These are phyloP conservation scores for Ophiostoma fasciatum DNA, from an alignment of 2,329 filamentous ascomycete species.

Conservation along the genomic window DNA sequence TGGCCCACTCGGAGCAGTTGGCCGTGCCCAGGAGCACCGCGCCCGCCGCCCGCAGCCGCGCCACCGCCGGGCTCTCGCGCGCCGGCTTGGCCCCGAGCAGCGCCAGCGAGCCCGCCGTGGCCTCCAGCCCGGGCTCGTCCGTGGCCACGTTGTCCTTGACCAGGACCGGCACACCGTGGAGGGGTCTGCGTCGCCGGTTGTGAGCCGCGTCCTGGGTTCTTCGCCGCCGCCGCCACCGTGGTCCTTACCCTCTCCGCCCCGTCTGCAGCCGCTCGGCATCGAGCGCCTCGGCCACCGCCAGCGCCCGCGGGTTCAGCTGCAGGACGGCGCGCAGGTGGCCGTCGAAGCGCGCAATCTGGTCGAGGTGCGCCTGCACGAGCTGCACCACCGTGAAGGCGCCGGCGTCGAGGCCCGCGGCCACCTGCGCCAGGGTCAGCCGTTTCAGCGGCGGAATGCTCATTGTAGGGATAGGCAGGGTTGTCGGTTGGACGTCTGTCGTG, in stretches of 20 bases:
- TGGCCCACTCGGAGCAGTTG: slow-evolving; percentile 11
- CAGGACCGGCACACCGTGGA: slow-evolving; percentile 10
- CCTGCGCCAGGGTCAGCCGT: slow-evolving; percentile 20
- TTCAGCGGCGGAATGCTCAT: slow-evolving; percentile 18
- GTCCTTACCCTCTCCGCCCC: slow-evolving; percentile 10
- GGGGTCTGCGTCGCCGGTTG: too few relatives aligned
- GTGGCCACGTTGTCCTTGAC: slow-evolving; percentile 53
- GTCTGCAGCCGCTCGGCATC: slow-evolving; percentile 17
- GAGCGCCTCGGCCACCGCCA: slow-evolving; percentile 21
- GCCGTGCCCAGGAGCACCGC: slow-evolving; percentile 8
- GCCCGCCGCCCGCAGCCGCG: slow-evolving; percentile 7
- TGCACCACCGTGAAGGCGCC: slow-evolving; percentile 23
- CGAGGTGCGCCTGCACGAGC: slow-evolving; percentile 18
- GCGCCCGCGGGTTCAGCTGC: slow-evolving; percentile 24
- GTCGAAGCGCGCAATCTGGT: slow-evolving; percentile 21
- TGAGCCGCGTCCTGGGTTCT: too few relatives aligned
- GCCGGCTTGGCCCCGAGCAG: slow-evolving; percentile 23
- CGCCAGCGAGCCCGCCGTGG: slow-evolving; percentile 47
- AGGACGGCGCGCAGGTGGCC: slow-evolving; percentile 18
- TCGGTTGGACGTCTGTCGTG: too few relatives aligned
- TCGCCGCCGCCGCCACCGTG: not conserved
- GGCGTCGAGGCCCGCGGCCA: slow-evolving; percentile 18
- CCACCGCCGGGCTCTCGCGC: slow-evolving; percentile 13
- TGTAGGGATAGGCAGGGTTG: too few relatives aligned
- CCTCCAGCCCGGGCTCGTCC: slow-evolving; percentile 28